Evolutionary conservation across 192 early-diverging fungal species (phyloP), one percentile per base, ranked within the genome.

Genomic region (Rhizophagus clarus): DNA sequence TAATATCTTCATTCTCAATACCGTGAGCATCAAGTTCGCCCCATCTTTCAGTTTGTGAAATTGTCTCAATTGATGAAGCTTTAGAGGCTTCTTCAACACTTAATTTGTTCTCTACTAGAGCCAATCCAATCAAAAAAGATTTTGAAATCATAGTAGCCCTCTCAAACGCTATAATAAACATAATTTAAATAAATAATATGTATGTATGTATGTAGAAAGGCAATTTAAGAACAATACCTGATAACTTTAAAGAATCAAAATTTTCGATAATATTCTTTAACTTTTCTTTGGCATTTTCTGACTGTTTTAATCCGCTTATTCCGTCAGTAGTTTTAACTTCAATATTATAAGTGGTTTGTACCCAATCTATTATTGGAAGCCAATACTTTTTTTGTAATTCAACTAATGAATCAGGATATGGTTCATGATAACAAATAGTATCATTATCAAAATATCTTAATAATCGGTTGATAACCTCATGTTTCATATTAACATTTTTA

Each of bases 71-170:
- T 61, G 93, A 91, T 0, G 96, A 93, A 2, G 96, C 96, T 62
- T 78, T 76, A 61, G 92, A 91, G 9, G 95, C 96, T 28, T 91
- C 79, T 76, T 96, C 94, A 0, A 91, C 96, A 5, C 88, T 87
- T 61, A 98, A 79, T 8, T 79, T 88, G 63, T 90, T 84, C 80
- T 96, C 90, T n/a, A 96, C 89, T 26, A 99, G 83, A n/a, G 95
- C 95, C 17, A 98, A 86, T 7, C 90, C 95, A 67, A 97, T 93
- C 68, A 99, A 85, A 85, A 97, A 96, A 34, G 95, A 96, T 86
- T 98, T 99, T 77, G 94, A 89, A 15, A 86, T 88, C 90, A 97
- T 87, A 0, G 93, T 93, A 1, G 93, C 93, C 75, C 91, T 90
- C 80, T 99, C 97, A 80, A 99, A 96, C 1, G 94, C 96, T 90